These are phyloP conservation scores for Euphrasia confusa DNA, from an alignment of 257 asterid genomes.

Conservation along the genomic window DNA sequence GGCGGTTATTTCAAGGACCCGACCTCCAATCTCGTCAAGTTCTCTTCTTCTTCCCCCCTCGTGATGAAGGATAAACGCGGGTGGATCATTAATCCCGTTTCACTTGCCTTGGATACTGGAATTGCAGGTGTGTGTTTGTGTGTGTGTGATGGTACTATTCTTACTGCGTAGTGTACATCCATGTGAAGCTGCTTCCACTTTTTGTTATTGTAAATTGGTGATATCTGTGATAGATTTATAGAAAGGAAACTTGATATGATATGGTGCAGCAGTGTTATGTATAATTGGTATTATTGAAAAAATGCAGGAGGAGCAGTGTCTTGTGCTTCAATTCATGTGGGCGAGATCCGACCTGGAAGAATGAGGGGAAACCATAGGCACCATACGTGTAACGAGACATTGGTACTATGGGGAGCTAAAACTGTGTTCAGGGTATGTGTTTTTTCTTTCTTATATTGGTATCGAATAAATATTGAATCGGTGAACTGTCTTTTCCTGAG, in stretches of 20 bases:
- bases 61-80: conserved; percentile 81
- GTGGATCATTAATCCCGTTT: conserved; percentile 77
- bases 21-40: conserved; percentile 54
- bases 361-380: conserved; percentile 92
- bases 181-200: conserved; percentile 22
- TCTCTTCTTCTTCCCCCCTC: conserved; percentile 40
- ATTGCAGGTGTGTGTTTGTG: conserved; percentile 43
- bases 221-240: neutral
- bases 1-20: conserved; percentile 36
- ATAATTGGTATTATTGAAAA: neutral
- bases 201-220: neutral
- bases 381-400: conserved; percentile 81
- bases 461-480: neutral
- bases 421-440: conserved; percentile 71
- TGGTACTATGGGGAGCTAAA: conserved; percentile 94
- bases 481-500: neutral
- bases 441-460: conserved; percentile 15
- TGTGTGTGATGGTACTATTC: conserved; percentile 11
- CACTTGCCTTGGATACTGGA: conserved; percentile 44
- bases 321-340: conserved; percentile 71
- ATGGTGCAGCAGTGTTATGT: neutral
- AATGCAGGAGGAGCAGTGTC: conserved; percentile 71
- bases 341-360: conserved; percentile 76
- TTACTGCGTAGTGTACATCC: conserved; percentile 21
- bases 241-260: neutral